Evolutionary conservation across 768 basidiomycete species (phyloP).

Genomic region (Termitomyces sp.): DNA sequence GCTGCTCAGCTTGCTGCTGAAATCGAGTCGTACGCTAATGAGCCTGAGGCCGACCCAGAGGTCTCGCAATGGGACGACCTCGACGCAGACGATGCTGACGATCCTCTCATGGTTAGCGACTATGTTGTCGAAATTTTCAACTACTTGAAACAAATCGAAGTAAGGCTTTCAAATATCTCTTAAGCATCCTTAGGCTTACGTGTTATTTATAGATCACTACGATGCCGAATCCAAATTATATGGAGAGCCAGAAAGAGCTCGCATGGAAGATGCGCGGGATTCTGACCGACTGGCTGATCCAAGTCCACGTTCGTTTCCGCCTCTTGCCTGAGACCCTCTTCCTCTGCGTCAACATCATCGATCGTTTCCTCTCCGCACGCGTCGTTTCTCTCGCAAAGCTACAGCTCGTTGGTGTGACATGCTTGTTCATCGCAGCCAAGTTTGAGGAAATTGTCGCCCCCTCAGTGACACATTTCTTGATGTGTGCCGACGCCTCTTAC

Average conservation of each 20-base stretch:
- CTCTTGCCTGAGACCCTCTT: constrained; percentile 94
- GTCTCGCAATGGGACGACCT: constrained; percentile 83
- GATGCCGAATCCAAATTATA: constrained; percentile 92
- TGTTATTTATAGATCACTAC: constrained; percentile 53
- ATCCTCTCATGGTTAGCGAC: constrained; percentile 96
- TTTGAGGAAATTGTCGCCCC: constrained; percentile 96
- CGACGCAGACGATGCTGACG: constrained; percentile 88
- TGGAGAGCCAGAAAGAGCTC: constrained; percentile 90
- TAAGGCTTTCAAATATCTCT: constrained; percentile 30
- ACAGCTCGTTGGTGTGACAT: constrained; percentile 93
- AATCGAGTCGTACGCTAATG: constrained; percentile 50
- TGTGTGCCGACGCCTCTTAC: constrained; percentile 84
- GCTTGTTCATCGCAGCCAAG: constrained; percentile 92
- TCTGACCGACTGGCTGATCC: constrained; percentile 94
- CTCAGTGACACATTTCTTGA: constrained; percentile 84
- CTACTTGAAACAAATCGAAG: constrained; percentile 90
- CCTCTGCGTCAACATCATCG: constrained; percentile 90
- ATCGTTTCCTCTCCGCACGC: constrained; percentile 76
- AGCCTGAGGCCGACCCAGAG: constrained; percentile 65
- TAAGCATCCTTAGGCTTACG: constrained; percentile 12
- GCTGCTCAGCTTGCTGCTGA: constrained; percentile 45
- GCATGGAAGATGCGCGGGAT: constrained; percentile 97
- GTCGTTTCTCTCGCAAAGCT: constrained; percentile 88
- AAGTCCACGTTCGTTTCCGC: constrained; percentile 91
- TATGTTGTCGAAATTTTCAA: constrained; percentile 93